phyloP scores from a whole-genome alignment of 306 rosid species.

The Benincasa hispida region DNA sequence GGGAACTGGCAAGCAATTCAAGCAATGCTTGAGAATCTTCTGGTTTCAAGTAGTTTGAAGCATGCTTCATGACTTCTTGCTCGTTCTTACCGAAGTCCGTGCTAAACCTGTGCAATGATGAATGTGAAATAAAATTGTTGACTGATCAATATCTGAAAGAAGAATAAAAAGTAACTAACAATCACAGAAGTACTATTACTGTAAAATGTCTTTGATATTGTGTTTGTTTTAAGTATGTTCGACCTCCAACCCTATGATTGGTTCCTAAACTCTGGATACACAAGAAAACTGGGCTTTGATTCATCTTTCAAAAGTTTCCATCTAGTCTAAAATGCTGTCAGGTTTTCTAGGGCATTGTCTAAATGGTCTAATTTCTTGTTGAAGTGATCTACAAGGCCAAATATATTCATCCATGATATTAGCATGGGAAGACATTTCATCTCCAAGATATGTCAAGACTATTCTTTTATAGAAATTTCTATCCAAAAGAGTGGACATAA shows the following conservation, averaged over 20 bases:
- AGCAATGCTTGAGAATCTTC: conserved; percentile 49
- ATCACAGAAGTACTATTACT: too few species aligned
- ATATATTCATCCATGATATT: too few species aligned
- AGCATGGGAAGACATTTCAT: too few species aligned
- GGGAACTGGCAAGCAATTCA: conserved; percentile 58
- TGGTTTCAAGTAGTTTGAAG: conserved; percentile 64
- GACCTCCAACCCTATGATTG: background rate
- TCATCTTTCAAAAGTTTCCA: background rate
- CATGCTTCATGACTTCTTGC: conserved; percentile 67
- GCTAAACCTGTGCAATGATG: conserved; percentile 51
- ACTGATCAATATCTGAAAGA: background rate
- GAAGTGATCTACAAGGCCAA: too few species aligned
- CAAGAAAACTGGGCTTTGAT: background rate
- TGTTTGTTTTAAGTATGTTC: too few species aligned
- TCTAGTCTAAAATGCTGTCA: background rate
- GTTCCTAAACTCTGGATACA: background rate
- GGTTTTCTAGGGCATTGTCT: too few species aligned
- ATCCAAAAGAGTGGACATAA: background rate
- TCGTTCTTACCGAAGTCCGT: conserved; percentile 79
- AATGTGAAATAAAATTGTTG: background rate
- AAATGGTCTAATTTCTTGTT: too few species aligned
- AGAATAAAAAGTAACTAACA: too few species aligned
- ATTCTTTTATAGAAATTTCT: background rate
- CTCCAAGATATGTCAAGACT: background rate
- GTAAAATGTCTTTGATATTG: background rate